Evolutionary conservation across 495 filamentous ascomycete genomes (phyloP).

Genomic region (Letharia lupina): DNA sequence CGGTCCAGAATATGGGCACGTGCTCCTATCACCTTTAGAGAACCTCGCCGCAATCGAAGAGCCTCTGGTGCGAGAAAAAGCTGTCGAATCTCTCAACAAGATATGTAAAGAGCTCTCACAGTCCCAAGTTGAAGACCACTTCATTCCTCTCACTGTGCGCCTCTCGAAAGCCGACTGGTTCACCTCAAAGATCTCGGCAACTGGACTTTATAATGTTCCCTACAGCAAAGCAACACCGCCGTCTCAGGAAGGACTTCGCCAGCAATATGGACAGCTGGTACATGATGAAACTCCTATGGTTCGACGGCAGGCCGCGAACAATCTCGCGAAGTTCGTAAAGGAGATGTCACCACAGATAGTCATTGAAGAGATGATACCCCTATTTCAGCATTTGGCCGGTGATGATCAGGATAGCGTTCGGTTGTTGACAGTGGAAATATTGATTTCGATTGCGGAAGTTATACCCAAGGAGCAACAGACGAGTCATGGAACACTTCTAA

Average conservation of each 20-base stretch:
- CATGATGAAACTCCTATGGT: conserved; percentile 99
- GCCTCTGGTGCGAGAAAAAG: conserved; percentile 95
- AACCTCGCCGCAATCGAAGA: conserved; percentile 98
- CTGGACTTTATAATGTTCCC: conserved; percentile 84
- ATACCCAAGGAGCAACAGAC: conserved; percentile 97
- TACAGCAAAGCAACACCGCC: conserved; percentile 78
- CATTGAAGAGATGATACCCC: conserved; percentile 96
- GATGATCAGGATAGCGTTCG: conserved; percentile 98
- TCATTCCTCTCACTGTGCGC: conserved; percentile 87
- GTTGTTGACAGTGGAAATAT: conserved; percentile 88
- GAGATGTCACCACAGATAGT: conserved; percentile 84
- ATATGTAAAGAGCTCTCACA: conserved; percentile 87
- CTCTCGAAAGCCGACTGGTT: conserved; percentile 99
- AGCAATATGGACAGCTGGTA: conserved; percentile 84
- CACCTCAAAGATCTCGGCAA: conserved; percentile 96
- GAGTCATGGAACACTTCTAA: conserved; percentile 87
- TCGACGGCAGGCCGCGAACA: conserved; percentile 87
- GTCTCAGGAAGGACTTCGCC: conserved; percentile 81
- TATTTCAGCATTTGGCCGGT: conserved; percentile 90
- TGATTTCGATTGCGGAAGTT: conserved; percentile 92
- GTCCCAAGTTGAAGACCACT: conserved; percentile 89
- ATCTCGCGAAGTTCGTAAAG: conserved; percentile 95
- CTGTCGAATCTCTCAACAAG: conserved; percentile 97
- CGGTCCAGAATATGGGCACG: conserved; percentile 85
- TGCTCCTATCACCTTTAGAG: conserved; percentile 92